Evolutionary conservation across 1,284 basidiomycete genomes (phyloP), one percentile per base, ranked within the genome.

Genomic region (Papiliotrema laurentii): DNA sequence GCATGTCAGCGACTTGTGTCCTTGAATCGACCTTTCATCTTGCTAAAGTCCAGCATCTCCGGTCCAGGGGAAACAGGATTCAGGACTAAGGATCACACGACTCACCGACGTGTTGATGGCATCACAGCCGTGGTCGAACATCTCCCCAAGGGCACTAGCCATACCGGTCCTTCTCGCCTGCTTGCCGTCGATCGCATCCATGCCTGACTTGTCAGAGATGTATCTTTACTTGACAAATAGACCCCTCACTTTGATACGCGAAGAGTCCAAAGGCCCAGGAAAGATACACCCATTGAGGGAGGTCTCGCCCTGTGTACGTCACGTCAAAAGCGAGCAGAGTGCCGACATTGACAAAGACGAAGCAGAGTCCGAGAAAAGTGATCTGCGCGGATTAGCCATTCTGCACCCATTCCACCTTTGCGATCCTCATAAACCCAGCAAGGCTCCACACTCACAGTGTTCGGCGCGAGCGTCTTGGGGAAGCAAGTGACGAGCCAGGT

Each of bases 81-180:
- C n/a, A n/a, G n/a, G n/a, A n/a, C n/a, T n/a, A n/a, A n/a, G n/a
- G n/a, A n/a, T n/a, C n/a, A n/a, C n/a, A n/a, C 26, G 9, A 64
- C 68, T 55, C 55, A 69, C 67, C 64, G 57, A 34, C 5, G 47
- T 48, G 39, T 48, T 48, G 47, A 48, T 48, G 21, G 47, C 47
- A 27, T 48, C 47, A 36, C 74, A 75, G 79, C 92, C 96, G 73
- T 98, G 94, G 72, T 98, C 94, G 68, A 97, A 97, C 64, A 67
- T 67, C 51, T 67, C 89, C 18, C 94, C 94, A 18, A 97, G 76
- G 3, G 94, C 94, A 3, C 93, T 90, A 19, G 92, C 87, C 88
- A 97, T 97, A 3, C 89, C 89, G 0, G 92, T 96, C 47, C 93
- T 76, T 46, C 94, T 79, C 13, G 94, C 94, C 75, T 98, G 94